A percentile compares a stretch with the other conserved stretches of the same genome.
Conservation (phyloP, 1,139 yeast genomes). For the Insectozyma bohioensis region DNA sequence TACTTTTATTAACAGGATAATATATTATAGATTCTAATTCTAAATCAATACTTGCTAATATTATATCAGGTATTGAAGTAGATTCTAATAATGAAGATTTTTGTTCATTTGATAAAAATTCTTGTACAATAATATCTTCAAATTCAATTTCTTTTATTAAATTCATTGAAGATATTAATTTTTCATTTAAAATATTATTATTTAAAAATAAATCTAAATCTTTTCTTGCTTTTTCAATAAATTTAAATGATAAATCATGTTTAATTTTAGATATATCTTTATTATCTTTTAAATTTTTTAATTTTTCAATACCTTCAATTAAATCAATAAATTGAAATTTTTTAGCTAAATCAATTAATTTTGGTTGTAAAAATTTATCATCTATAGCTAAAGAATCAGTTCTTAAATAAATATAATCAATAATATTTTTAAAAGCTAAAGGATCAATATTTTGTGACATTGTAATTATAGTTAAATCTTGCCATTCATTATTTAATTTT, state of each 20-base stretch:
- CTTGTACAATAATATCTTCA: constrained; percentile 30
- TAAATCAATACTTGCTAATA: constrained; percentile 39
- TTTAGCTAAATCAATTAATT: constrained; percentile 33
- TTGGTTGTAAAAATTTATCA: constrained; percentile 24
- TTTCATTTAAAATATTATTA: constrained; percentile 33
- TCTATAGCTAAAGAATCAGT: constrained; percentile 28
- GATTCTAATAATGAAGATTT: constrained; percentile 21
- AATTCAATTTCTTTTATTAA: constrained; percentile 24
- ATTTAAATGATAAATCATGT: constrained; percentile 42
- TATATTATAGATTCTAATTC: constrained; percentile 27
- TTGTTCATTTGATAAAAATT: constrained; percentile 18
- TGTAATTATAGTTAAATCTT: constrained; percentile 18
- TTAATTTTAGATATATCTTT: constrained; percentile 40
- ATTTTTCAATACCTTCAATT: constrained; percentile 25
- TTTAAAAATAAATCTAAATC: constrained; percentile 44
- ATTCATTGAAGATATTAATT: constrained; percentile 13
- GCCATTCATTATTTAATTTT: constrained; percentile 28
- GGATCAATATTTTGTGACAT: constrained; percentile 24
- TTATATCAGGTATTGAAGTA: constrained; percentile 48
- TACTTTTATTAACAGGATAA: constrained; percentile 66
- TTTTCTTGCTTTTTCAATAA: constrained; percentile 48
- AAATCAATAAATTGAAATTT: constrained; percentile 38
- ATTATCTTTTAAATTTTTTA: constrained; percentile 15
- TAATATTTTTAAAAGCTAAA: constrained; percentile 33
- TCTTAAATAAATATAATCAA: constrained; percentile 54